These are phyloP conservation scores for Pisolithus marmoratus DNA, from an alignment of 768 basidiomycete genomes.

Conservation along the genomic window DNA sequence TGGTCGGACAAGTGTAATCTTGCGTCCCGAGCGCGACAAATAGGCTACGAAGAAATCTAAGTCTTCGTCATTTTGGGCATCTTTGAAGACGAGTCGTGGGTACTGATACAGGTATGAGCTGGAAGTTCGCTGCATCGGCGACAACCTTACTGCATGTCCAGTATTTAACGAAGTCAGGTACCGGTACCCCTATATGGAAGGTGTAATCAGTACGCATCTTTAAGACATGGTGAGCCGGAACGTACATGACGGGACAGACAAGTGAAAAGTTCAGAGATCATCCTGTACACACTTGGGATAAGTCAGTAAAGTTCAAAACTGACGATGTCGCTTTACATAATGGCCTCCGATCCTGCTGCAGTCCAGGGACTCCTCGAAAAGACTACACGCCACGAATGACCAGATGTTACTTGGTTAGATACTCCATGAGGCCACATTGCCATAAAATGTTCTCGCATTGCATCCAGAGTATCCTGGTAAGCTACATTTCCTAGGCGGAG, in stretches of 20 bases:
- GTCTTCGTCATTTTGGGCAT: constrained; percentile 39
- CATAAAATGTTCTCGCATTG: constrained; percentile 51
- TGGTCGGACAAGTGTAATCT: constrained; percentile 41
- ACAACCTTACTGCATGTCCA: constrained; percentile 40
- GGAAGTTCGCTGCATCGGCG: constrained; percentile 9
- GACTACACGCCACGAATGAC: constrained; percentile 49
- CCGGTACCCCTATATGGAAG: constrained; percentile 54
- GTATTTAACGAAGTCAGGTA: constrained; percentile 60
- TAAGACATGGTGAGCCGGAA: constrained; percentile 8
- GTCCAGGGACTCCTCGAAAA: constrained; percentile 70
- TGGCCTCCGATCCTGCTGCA: constrained; percentile 45
- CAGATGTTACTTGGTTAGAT: constrained; percentile 35
- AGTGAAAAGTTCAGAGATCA: constrained; percentile 56
- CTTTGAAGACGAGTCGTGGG: constrained; percentile 65
- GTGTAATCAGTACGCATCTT: constrained; percentile 4
- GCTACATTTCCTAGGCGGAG: constrained; percentile 41
- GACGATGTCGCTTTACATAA: constrained; percentile 37
- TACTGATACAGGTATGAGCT: constrained; percentile 31
- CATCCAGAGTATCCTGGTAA: constrained; percentile 52
- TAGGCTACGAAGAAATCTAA: constrained; percentile 61
- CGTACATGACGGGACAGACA: constrained; percentile 55
- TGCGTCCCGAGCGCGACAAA: constrained; percentile 56
- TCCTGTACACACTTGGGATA: constrained; percentile 45
- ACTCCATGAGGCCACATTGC: constrained; percentile 68
- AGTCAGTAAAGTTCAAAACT: constrained; percentile 1